Base-by-base conservation (phyloP, 2,329 filamentous ascomycete species). In the Aureobasidium sp. region DNA sequence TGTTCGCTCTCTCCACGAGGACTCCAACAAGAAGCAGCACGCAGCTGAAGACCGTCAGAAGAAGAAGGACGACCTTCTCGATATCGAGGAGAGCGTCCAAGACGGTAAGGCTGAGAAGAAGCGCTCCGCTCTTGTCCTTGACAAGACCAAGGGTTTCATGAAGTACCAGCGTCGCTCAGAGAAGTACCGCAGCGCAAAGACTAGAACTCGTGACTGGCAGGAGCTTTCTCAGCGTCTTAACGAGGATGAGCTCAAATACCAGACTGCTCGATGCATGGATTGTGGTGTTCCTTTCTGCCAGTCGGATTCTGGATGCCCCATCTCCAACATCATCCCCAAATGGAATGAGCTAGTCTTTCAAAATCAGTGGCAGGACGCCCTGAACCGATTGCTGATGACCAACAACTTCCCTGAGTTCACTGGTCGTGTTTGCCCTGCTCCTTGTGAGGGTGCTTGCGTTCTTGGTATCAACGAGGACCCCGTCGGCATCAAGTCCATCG, bases 371-470 rank as follows among this genome's bases (percentile, higher is more conserved):
- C 84, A 86, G 68, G 92, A 97, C 75, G 93, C 93, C 29, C 85
- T 97, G 4, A 93, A 96, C 76, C 85, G 91, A 63, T 82, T 97
- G 11, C 81, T 97, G 59, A 93, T 95, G 89, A 97, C 93, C 67
- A 97, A 97, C 81, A 97, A 97, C 78, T 97, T 97, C 82, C 93
- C 93, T 4, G 93, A 97, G 73, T 97, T 97, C 75, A 97, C 93
- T 68, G 93, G 93, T 62, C 92, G 93, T 79, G 93, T 97, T 63
- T 97, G 93, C 76, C 93, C 93, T 63, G 93, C 93, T 71, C 93
- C 93, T 75, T 97, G 93, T 70, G 93, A 97, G 76, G 93, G 93
- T 75, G 91, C 93, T 63, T 97, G 93, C 71, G 93, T 97, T 63
- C 83, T 97, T 49, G 93, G 93, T 52, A 97, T 97, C 78, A 97